Evolutionary conservation across 2,329 filamentous ascomycete species (phyloP).

Genomic region (Pezicula rhizophila): DNA sequence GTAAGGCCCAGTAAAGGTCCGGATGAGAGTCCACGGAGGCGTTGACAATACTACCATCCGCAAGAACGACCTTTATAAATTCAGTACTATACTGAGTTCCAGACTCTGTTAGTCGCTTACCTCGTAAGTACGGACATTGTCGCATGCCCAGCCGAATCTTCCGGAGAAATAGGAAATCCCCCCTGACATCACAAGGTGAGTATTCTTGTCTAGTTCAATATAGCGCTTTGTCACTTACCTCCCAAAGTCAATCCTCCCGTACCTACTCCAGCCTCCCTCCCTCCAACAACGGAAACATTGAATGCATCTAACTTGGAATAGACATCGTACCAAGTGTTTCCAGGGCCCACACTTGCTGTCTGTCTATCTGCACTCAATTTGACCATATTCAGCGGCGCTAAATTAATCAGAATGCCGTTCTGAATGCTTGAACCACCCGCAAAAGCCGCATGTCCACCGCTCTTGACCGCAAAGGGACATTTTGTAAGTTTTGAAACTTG

Average conservation of each 20-base stretch:
- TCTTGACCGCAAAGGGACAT: constrained; percentile 18
- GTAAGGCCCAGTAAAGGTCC: constrained; percentile 29
- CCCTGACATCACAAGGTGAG: not conserved
- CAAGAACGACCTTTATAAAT: constrained; percentile 21
- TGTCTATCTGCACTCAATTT: constrained; percentile 21
- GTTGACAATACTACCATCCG: constrained; percentile 19
- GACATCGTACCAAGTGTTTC: constrained; percentile 32
- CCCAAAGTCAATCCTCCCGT: constrained; percentile 16
- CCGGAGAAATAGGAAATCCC: constrained; percentile 11
- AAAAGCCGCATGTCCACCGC: constrained; percentile 15
- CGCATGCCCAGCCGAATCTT: constrained; percentile 9
- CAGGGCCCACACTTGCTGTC: constrained; percentile 28
- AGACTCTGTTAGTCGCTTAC: not conserved
- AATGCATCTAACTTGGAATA: constrained; percentile 28
- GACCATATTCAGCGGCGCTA: constrained; percentile 25
- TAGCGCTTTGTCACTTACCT: constrained; percentile 12
- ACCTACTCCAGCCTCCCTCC: constrained; percentile 22
- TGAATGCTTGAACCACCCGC: constrained; percentile 45
- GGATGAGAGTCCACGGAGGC: constrained; percentile 12
- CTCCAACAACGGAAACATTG: constrained; percentile 28
- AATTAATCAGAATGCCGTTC: constrained; percentile 43
- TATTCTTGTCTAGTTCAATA: not conserved
- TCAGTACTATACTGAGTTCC: too few species aligned
- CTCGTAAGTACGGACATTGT: constrained; percentile 11
- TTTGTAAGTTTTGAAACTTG: constrained; percentile 8